Evolutionary conservation across 805 yeast genomes (phyloP).

Genomic region (Starmerella sirachaensis): DNA sequence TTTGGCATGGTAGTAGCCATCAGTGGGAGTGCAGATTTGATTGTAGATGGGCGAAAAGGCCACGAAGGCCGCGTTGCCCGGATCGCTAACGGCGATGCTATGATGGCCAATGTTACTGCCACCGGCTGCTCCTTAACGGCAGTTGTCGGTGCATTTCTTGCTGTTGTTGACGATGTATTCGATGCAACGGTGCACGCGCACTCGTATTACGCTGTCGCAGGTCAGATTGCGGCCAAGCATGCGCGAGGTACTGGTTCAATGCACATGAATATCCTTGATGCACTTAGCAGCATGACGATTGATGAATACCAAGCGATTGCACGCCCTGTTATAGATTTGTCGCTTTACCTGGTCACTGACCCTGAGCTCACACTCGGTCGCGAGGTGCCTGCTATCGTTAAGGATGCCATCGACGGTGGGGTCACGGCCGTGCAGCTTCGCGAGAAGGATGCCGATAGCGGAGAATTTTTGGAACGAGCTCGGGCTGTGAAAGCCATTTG

Average conservation of each 20-base stretch:
- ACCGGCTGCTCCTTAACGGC: conserved; percentile 22
- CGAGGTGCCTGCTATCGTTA: conserved; percentile 8
- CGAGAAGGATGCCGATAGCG: conserved; percentile 62
- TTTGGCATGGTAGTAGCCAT: conserved; percentile 14
- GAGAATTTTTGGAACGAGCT: conserved; percentile 55
- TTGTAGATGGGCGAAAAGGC: conserved; percentile 12
- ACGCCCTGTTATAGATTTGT: conserved; percentile 15
- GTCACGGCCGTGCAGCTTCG: conserved; percentile 74
- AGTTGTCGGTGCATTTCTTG: conserved; percentile 17
- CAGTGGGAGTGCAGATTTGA: conserved; percentile 18
- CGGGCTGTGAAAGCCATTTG: conserved; percentile 50
- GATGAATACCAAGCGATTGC: conserved; percentile 12
- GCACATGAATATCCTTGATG: conserved; percentile 18
- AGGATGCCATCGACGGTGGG: conserved; percentile 53
- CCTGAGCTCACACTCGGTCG: conserved; percentile 16
- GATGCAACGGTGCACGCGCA: conserved; percentile 9
- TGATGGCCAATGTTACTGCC: conserved; percentile 22
- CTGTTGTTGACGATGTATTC: conserved; percentile 6
- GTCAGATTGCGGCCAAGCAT: conserved; percentile 17
- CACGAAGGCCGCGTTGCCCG: conserved; percentile 7
- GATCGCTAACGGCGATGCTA: conserved; percentile 16
- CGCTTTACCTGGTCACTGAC: conserved; percentile 21
- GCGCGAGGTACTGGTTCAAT: conserved; percentile 19
- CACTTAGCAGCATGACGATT: conserved; percentile 14
- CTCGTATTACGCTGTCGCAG: conserved; percentile 21